These are phyloP conservation scores for Epichloe uncinata DNA, from an alignment of 2,329 filamentous ascomycete genomes.

Conservation along the genomic window DNA sequence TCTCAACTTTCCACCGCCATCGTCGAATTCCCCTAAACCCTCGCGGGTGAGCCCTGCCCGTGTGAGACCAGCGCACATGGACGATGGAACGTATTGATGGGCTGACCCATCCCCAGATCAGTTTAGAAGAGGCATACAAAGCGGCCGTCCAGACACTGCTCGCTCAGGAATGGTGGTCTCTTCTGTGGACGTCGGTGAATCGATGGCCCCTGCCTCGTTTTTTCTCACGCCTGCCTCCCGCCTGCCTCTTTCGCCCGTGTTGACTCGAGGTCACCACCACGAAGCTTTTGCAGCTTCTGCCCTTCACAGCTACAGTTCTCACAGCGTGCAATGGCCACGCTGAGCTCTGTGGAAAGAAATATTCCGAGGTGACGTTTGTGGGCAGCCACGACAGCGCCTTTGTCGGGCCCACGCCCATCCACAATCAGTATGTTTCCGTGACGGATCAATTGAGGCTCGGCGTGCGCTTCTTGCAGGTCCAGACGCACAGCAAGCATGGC, in stretches of 20 bases:
- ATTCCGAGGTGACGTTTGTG: constrained; percentile 47
- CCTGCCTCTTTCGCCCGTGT: not conserved
- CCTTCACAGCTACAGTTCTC: constrained; percentile 10
- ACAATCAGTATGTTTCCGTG: constrained; percentile 49
- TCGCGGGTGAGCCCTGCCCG: not conserved
- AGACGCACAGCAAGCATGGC: constrained; percentile 42
- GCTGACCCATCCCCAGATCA: constrained; percentile 6
- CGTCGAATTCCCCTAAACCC: not conserved
- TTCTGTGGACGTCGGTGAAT: constrained; percentile 4
- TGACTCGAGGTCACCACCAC: constrained; percentile 4
- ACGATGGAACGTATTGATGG: constrained; percentile 6
- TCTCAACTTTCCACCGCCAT: not conserved
- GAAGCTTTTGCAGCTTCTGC: constrained; percentile 7
- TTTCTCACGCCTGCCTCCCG: not conserved
- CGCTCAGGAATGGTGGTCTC: constrained; percentile 1
- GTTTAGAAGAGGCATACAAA: not conserved
- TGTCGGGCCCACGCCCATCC: constrained; percentile 36
- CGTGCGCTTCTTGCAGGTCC: constrained; percentile 50
- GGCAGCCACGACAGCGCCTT: constrained; percentile 56
- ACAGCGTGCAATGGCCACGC: constrained; percentile 43
- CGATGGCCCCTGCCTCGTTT: constrained; percentile 3
- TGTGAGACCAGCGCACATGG: constrained; percentile 4
- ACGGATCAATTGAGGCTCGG: constrained; percentile 46
- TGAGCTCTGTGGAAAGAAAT: constrained; percentile 40
- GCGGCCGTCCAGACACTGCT: constrained; percentile 1